Evolutionary conservation across 2,329 filamentous ascomycete genomes (phyloP).

Genomic region (Lachnellula suecica): DNA sequence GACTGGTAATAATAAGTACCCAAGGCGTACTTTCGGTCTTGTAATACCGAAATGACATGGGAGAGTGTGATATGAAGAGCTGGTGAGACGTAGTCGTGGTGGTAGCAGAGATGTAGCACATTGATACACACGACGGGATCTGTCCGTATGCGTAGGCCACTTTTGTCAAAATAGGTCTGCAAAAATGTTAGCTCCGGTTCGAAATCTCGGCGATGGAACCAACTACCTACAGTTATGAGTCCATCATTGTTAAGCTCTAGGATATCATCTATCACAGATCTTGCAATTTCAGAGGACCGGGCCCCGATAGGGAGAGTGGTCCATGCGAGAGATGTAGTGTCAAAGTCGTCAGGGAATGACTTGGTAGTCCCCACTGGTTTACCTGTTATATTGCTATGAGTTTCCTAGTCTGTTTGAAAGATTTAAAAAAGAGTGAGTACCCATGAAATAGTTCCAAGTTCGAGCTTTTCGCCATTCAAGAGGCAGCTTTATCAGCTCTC

Average conservation of each 20-base stretch:
- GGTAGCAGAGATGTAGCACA: constrained; percentile 23
- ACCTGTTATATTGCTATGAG: not conserved
- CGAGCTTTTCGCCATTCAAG: too few relatives aligned
- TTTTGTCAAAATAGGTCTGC: constrained; percentile 21
- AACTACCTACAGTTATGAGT: constrained; percentile 1
- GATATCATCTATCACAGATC: constrained; percentile 4
- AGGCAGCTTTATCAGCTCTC: constrained; percentile 1
- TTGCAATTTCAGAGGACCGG: not conserved
- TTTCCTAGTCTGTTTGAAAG: not conserved
- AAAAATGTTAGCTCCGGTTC: constrained; percentile 10
- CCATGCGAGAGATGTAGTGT: constrained; percentile 6
- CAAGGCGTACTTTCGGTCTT: not conserved
- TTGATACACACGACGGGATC: constrained; percentile 26
- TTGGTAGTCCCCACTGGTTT: not conserved
- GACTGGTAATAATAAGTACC: constrained; percentile 4
- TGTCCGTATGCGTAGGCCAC: constrained; percentile 18
- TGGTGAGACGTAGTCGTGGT: constrained; percentile 13
- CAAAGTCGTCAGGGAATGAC: constrained; percentile 4
- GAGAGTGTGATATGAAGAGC: not conserved
- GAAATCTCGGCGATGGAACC: not conserved
- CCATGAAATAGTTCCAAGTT: constrained; percentile 5
- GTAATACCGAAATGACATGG: not conserved
- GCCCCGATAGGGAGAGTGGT: constrained; percentile 1
- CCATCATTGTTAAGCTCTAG: constrained; percentile 1
- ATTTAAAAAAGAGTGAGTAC: not conserved